Evolutionary conservation across 2,329 filamentous ascomycete genomes (phyloP).

Genomic region (Penicillium sp.): DNA sequence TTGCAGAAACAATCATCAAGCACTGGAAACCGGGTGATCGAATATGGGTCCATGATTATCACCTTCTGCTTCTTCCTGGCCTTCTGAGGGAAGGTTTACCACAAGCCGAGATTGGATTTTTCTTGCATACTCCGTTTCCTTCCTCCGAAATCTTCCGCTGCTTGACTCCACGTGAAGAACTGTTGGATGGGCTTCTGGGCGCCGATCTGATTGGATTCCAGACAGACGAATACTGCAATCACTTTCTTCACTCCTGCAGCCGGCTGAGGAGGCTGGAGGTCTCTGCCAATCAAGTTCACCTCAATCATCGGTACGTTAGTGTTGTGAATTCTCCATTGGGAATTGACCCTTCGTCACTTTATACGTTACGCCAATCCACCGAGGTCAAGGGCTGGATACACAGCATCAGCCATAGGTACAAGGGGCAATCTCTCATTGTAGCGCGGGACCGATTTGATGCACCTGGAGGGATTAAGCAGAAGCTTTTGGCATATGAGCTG

Average conservation of each 20-base stretch:
- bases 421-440: conserved; percentile 79
- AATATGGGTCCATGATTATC: conserved; percentile 93
- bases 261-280: conserved; percentile 76
- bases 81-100: conserved; percentile 77
- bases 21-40: conserved; percentile 86
- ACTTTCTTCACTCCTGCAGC: conserved; percentile 91
- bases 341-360: conserved; percentile 68
- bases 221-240: conserved; percentile 80
- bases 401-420: conserved; percentile 69
- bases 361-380: conserved; percentile 56
- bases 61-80: conserved; percentile 72
- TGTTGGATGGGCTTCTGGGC: conserved; percentile 83
- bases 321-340: conserved; percentile 75
- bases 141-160: conserved; percentile 93
- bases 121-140: conserved; percentile 86
- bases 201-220: conserved; percentile 88
- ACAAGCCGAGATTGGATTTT: conserved; percentile 89
- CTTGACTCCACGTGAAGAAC: conserved; percentile 68
- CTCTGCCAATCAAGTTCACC: conserved; percentile 70
- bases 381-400: conserved; percentile 70
- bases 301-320: conserved; percentile 82
- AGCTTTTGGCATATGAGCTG: conserved; percentile 78
- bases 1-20: conserved; percentile 76
- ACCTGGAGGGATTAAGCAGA: conserved; percentile 82
- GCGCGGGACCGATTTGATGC: conserved; percentile 88